A percentile compares a stretch with the other conserved stretches of the same genome.
phyloP scores from a whole-genome alignment of 1,284 basidiomycete genomes.

The Meira miltonrushii region DNA sequence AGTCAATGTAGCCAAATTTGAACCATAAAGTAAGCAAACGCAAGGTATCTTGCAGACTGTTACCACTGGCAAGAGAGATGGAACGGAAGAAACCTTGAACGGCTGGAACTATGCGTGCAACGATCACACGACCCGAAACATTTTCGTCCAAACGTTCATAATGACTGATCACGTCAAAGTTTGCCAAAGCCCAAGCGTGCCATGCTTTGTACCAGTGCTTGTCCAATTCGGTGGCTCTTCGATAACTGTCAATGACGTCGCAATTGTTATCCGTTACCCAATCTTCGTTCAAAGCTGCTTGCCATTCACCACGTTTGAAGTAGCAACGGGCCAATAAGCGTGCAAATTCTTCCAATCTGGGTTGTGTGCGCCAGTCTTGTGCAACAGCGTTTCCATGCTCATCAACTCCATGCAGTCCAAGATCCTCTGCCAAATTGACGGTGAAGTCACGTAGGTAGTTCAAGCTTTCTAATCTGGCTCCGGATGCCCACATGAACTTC shows the following conservation, averaged over 20 bases:
- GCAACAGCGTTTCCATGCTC: slow-evolving; percentile 36
- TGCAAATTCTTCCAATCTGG: slow-evolving; percentile 65
- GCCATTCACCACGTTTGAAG: slow-evolving; percentile 96
- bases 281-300: slow-evolving; percentile 67
- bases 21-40: slow-evolving; percentile 95
- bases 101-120: slow-evolving; percentile 84
- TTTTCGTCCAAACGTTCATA: slow-evolving; percentile 59
- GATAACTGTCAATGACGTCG: slow-evolving; percentile 64
- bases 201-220: slow-evolving; percentile 96
- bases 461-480: slow-evolving; percentile 73
- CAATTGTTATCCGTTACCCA: slow-evolving; percentile 59
- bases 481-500: slow-evolving; percentile 93
- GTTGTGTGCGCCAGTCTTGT: slow-evolving; percentile 43
- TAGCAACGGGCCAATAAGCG: slow-evolving; percentile 90
- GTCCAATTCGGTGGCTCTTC: slow-evolving; percentile 84
- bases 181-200: slow-evolving; percentile 97
- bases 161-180: slow-evolving; percentile 78
- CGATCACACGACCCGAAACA: slow-evolving; percentile 67
- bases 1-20: slow-evolving; percentile 87
- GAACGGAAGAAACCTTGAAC: slow-evolving; percentile 94
- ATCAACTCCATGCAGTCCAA: slow-evolving; percentile 58
- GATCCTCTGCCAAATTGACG: slow-evolving; percentile 64
- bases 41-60: slow-evolving; percentile 90
- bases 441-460: slow-evolving; percentile 82
- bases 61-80: slow-evolving; percentile 76